Evolutionary conservation across 805 yeast species (phyloP), one percentile per base, ranked within the genome.

Genomic region (Hanseniaspora thailandica): DNA sequence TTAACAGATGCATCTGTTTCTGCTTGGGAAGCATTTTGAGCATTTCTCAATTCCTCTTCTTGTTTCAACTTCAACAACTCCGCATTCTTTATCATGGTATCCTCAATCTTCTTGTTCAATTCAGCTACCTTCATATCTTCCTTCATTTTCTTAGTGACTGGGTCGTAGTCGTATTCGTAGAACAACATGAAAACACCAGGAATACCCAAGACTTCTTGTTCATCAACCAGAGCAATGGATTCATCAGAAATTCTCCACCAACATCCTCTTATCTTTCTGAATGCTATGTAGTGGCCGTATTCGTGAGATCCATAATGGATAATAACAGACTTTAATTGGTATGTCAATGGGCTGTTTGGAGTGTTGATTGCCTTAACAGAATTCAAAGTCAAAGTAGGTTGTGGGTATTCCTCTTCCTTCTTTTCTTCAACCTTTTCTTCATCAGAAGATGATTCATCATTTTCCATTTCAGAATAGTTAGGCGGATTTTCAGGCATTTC

Each of bases 231-330:
- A 56, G 86, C 80, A 2, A 89, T 95, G 2, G 81, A 80, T 63
- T 88, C 95, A 66, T 93, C 98, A 60, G 93, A 83, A 19, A 89
- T 82, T 64, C 96, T 77, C 95, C 96, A 89, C 98, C 98, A 90
- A 10, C 80, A 74, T 2, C 89, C 93, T 59, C 95, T 76, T 55
- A 71, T 76, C 61, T 80, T 82, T 62, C 97, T 78, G 69, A 77
- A 90, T 40, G 94, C 87, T 56, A 90, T 85, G 64, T 90, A 90
- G 66, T 90, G 98, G n/a, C 98, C 98, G 64, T 87, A 93, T 61
- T 90, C 88, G 61, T 93, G 97, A 0, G 96, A 84, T 47, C 98
- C 98, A 65, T 83, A 89, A 66, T 90, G 98, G 1, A 90, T 81
- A 44, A 90, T 85, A 1, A 86, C 93, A 0, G 96, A 86, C 62